phyloP scores from a whole-genome alignment of 2,329 filamentous ascomycete genomes.

The Colletotrichum cuscutae region DNA sequence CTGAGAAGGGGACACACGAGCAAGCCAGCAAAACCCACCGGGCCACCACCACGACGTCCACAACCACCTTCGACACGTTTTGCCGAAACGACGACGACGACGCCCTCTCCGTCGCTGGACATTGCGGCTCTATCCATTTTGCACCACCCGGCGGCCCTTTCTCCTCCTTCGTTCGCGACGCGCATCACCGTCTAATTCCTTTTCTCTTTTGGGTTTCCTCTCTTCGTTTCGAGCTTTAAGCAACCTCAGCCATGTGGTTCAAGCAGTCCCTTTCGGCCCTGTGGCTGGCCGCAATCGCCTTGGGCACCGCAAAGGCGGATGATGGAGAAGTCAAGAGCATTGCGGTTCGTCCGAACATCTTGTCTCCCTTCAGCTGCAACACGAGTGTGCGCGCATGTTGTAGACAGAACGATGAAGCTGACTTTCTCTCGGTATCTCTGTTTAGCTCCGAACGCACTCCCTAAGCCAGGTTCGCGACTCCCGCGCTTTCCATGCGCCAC shows the following conservation, averaged over 20 bases:
- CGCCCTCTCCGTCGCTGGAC: constrained; percentile 34
- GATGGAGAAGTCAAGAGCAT: constrained; percentile 60
- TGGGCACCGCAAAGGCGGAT: constrained; percentile 60
- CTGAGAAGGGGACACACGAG: constrained; percentile 36
- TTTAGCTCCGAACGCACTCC: constrained; percentile 86
- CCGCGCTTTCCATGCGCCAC: constrained; percentile 5
- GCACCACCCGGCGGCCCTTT: constrained; percentile 12
- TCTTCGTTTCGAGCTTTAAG: constrained; percentile 16
- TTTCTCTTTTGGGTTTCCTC: constrained; percentile 19
- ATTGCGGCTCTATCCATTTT: constrained; percentile 26
- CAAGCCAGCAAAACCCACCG: constrained; percentile 27
- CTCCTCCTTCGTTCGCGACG: not conserved
- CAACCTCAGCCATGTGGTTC: constrained; percentile 56
- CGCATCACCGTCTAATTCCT: not conserved
- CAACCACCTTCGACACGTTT: constrained; percentile 1
- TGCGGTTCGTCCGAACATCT: constrained; percentile 49
- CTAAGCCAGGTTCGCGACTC: constrained; percentile 70
- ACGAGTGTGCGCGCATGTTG: not conserved
- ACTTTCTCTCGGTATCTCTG: constrained; percentile 32
- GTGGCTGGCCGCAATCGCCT: constrained; percentile 61
- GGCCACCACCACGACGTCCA: constrained; percentile 5
- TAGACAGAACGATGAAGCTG: constrained; percentile 15
- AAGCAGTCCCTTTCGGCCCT: constrained; percentile 56
- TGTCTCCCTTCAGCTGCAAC: too few relatives aligned
- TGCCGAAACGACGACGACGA: constrained; percentile 31